Conservation (phyloP, 805 yeast genomes). For the Pichia scutulata region DNA sequence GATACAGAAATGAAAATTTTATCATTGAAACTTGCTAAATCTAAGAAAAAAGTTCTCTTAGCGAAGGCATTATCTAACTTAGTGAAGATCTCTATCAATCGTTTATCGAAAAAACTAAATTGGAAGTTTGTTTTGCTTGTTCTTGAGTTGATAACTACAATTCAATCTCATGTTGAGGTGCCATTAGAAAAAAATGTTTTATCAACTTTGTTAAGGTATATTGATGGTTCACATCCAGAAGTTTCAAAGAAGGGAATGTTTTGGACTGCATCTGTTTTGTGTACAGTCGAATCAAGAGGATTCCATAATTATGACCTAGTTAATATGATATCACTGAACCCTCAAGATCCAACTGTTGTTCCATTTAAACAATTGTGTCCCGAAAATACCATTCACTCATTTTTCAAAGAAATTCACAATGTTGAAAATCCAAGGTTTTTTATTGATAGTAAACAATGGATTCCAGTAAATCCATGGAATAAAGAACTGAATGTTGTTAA, state of each 20-base stretch:
- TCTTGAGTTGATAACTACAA: constrained; percentile 40
- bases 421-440: constrained; percentile 41
- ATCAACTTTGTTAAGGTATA: constrained; percentile 36
- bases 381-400: constrained; percentile 25
- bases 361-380: constrained; percentile 12
- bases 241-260: constrained; percentile 52
- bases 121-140: constrained; percentile 53
- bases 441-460: constrained; percentile 47
- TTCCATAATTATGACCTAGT: constrained; percentile 33
- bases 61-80: constrained; percentile 34
- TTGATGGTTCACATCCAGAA: constrained; percentile 61
- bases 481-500: constrained; percentile 38
- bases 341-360: constrained; percentile 23
- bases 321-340: constrained; percentile 28
- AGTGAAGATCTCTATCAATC: constrained; percentile 30
- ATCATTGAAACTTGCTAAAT: constrained; percentile 57
- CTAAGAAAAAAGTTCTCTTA: constrained; percentile 41
- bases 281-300: constrained; percentile 20
- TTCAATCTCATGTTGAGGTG: constrained; percentile 49
- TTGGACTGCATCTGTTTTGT: constrained; percentile 47
- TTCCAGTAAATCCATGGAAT: constrained; percentile 78
- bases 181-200: constrained; percentile 35
- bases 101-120: constrained; percentile 26
- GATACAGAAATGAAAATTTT: constrained; percentile 48
- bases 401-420: constrained; percentile 46